Evolutionary conservation across 495 filamentous ascomycete species (phyloP), one percentile per base, ranked within the genome.

Genomic region (Thermothielavioides terrestris): DNA sequence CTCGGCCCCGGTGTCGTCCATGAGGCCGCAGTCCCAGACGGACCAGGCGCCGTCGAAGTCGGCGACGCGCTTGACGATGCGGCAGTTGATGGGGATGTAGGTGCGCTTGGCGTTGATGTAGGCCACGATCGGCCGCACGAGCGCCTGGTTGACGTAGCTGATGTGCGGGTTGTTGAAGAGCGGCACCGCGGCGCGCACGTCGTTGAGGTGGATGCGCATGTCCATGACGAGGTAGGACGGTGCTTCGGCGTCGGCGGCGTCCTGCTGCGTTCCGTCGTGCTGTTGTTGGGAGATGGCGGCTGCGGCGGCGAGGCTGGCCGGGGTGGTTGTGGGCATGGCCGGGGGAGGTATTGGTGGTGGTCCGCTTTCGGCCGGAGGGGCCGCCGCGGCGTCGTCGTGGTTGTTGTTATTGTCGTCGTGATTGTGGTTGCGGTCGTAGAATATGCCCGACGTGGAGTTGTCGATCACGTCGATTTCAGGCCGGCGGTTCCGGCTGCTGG

Each of bases 21-120:
- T 88, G 38, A 98, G 71, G 7, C 89, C 88, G 61, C 86, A 90
- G 61, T 98, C 92, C 66, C 82, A 96, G 38, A 94, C 80, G 14
- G 88, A 94, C 92, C 92, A 98, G 54, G 84, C 85, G 15, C 92
- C 92, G 64, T 98, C 89, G 58, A 97, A 98, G 65, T 98, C 92
- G 46, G 76, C 73, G 9, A 78, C 76, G 2, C 77, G 79, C 69
- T 98, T 98, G 52, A 95, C 85, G 46, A 98, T 85, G 44, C 91
- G 86, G 69, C 92, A 97, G 50, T 84, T 85, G 60, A 98, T 83
- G 9, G 92, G 94, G 40, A 98, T 97, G 62, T 94, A 96, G 0
- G 89, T 90, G 58, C 81, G 83, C 62, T 85, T 81, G 26, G 87
- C 87, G 66, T 98, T 98, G 68, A 98, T 96, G 61, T 96, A 98